Evolutionary conservation across 306 rosid species (phyloP), one percentile per base, ranked within the genome.

Genomic region (Ormosia emarginata): DNA sequence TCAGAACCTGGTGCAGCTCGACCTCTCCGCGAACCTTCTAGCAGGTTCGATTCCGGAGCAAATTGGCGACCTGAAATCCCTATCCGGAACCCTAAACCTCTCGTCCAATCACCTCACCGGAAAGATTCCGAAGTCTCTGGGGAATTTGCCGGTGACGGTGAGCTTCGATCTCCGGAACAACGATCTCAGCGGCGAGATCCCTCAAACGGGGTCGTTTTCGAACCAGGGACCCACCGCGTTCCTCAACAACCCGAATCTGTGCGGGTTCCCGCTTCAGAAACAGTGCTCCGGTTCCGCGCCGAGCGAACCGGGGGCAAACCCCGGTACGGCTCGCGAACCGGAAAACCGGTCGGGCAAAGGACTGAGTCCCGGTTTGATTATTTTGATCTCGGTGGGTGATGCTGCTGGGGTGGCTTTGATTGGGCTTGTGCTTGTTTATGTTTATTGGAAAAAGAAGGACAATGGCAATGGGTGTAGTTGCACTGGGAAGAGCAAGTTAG

Each of bases 211-310:
- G 40, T 88, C 99, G 64, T 94, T 96, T 70, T 80, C 96, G 17
- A 92, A 92, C 56, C 99, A 96, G 63, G 99, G 98, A 2, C 99
- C 99, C 2, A 96, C 99, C 0, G 99, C 98, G 0, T 96, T 96
- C 64, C 97, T 96, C 39, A 85, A 90, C 63, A 96, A 96, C 43
- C 93, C 94, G 0, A 66, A 81, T 49, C 58, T 96, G 2, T 96
- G 99, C 67, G 99, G 99, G 0, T 93, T 93, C 64, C 99, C 99
- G 30, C 85, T 96, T 12, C 98, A 92, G 56, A 96, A 86, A 69
- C 11, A 87, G 4, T 96, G 99, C 43, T 8, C 58, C n/a, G 58
- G 79, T 71, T 85, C 93, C 0, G 89, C 76, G 0, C 88, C 73
- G 44, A 86, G 81, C 36, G 83, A 90, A 3, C 73, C 87, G 53